phyloP scores from a whole-genome alignment of 1,139 yeast genomes.

The Pichia sp. region DNA sequence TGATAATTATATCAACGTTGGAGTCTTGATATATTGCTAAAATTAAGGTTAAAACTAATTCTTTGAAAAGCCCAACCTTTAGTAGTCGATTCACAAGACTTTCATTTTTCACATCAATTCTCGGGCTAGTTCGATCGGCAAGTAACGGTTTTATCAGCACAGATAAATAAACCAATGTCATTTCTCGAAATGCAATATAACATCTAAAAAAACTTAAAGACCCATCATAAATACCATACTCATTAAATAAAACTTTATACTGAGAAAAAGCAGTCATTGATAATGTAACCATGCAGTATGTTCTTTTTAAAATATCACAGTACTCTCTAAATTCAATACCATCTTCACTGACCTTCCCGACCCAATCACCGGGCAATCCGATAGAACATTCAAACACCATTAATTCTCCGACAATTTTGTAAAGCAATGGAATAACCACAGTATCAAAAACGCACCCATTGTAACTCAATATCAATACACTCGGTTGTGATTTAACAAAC shows the following conservation, averaged over 20 bases:
- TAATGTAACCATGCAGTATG: constrained; percentile 27
- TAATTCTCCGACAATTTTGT: constrained; percentile 30
- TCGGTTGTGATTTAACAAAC: constrained; percentile 24
- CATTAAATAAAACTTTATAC: constrained; percentile 24
- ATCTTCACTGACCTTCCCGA: constrained; percentile 10
- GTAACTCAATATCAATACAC: constrained; percentile 24
- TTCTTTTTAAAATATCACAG: constrained; percentile 24
- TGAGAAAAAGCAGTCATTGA: constrained; percentile 28
- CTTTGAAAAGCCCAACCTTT: constrained; percentile 25
- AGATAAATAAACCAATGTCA: constrained; percentile 23
- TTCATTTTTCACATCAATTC: constrained; percentile 12
- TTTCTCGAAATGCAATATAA: constrained; percentile 28
- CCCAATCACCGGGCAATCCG: constrained; percentile 14
- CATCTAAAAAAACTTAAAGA: constrained; percentile 23
- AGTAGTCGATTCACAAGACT: constrained; percentile 20
- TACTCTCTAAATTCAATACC: constrained; percentile 19
- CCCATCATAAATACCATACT: constrained; percentile 27
- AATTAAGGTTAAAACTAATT: constrained; percentile 27
- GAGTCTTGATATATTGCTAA: constrained; percentile 32
- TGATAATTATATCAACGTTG: constrained; percentile 29
- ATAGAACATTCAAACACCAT: constrained; percentile 22
- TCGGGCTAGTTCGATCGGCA: constrained; percentile 7
- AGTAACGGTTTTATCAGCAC: constrained; percentile 22
- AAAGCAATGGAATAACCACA: constrained; percentile 26
- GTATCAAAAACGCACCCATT: constrained; percentile 28